Conservation (phyloP, 2,329 filamentous ascomycete genomes). For the Exophiala mesophila region DNA sequence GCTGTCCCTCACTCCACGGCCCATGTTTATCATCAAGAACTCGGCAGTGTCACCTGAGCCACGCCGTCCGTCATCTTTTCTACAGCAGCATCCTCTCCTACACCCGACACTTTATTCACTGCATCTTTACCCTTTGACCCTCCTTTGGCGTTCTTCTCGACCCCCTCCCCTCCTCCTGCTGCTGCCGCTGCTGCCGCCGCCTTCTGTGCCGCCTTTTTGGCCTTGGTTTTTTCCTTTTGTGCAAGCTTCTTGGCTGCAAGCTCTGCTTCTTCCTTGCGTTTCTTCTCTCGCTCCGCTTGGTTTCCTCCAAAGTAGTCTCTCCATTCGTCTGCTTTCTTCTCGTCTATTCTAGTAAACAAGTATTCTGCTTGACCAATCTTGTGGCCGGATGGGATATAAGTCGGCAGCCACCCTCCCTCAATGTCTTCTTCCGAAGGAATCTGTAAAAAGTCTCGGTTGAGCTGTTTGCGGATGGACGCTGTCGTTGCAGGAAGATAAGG, state of each 20-base stretch:
- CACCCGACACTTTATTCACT: constrained; percentile 34
- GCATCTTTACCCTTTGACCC: constrained; percentile 25
- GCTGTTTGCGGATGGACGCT: constrained; percentile 69
- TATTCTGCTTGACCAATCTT: constrained; percentile 74
- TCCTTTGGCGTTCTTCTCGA: constrained; percentile 31
- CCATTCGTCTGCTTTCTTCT: constrained; percentile 80
- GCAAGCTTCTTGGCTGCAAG: constrained; percentile 36
- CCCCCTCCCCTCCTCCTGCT: constrained; percentile 18
- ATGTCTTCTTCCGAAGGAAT: constrained; percentile 54
- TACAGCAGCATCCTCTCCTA: constrained; percentile 33
- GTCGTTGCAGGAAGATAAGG: constrained; percentile 84
- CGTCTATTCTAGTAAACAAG: constrained; percentile 77
- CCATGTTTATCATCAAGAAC: constrained; percentile 32
- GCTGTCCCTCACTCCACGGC: too few relatives aligned
- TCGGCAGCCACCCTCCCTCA: constrained; percentile 58
- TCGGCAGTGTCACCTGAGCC: constrained; percentile 39
- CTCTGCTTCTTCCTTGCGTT: constrained; percentile 55
- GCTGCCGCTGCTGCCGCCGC: constrained; percentile 15
- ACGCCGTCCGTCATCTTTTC: constrained; percentile 40
- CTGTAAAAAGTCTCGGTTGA: constrained; percentile 54
- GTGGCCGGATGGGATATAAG: constrained; percentile 63
- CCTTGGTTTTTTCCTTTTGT: constrained; percentile 33
- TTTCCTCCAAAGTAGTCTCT: constrained; percentile 67
- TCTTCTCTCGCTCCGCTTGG: constrained; percentile 62
- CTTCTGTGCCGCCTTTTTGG: constrained; percentile 27